These are phyloP conservation scores for Trichosanthes cucumerina DNA, from an alignment of 306 rosid species.

Conservation along the genomic window DNA sequence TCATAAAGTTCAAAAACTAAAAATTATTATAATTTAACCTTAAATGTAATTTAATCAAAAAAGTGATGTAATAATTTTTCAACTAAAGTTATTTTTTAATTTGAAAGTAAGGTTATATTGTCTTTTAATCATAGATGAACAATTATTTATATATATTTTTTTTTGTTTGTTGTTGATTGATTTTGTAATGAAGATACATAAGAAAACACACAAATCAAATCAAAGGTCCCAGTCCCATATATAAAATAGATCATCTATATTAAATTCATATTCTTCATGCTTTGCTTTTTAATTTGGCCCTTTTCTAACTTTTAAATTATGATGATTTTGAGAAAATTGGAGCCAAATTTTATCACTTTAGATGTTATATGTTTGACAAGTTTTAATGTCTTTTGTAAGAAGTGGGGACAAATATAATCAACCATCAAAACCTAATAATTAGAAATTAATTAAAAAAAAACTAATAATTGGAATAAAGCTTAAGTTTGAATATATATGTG, in stretches of 20 bases:
- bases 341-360: neutral
- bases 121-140: neutral
- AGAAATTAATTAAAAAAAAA: neutral
- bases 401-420: neutral
- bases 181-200: neutral
- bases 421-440: neutral
- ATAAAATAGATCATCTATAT: neutral
- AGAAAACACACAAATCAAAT: neutral
- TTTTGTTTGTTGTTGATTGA: neutral
- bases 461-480: neutral
- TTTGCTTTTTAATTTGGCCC: neutral
- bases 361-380: neutral
- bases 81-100: too few species aligned
- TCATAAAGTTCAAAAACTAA: too few species aligned
- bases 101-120: neutral
- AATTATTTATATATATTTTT: neutral
- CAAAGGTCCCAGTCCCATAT: neutral
- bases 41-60: too few species aligned
- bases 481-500: neutral
- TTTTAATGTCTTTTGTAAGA: neutral
- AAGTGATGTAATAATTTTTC: too few species aligned
- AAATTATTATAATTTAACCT: too few species aligned
- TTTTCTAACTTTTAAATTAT: neutral
- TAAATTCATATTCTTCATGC: neutral
- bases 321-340: neutral